These are phyloP conservation scores for Trichoderma cornu-damae DNA, from an alignment of 2,329 filamentous ascomycete species.

Conservation along the genomic window DNA sequence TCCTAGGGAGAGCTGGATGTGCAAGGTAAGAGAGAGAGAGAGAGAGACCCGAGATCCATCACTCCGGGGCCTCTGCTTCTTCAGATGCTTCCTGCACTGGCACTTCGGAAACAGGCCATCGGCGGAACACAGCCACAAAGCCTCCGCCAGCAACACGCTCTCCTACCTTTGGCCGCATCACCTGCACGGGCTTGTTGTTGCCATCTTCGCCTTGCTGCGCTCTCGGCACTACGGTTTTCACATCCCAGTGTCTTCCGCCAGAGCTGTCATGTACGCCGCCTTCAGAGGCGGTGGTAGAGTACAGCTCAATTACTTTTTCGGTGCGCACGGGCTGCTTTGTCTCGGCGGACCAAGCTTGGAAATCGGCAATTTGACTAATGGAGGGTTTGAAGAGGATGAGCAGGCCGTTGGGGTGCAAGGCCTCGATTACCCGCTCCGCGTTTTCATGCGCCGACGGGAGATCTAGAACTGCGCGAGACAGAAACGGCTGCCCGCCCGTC, in stretches of 20 bases:
- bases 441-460: conserved; percentile 57
- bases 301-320: conserved; percentile 57
- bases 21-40: no score
- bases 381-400: conserved; percentile 70
- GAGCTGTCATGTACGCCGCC: conserved; percentile 43
- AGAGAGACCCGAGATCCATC: neutral
- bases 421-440: conserved; percentile 44
- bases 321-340: conserved; percentile 49
- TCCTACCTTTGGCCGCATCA: conserved; percentile 41
- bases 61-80: conserved; percentile 6
- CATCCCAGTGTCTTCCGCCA: conserved; percentile 59
- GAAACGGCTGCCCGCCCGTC: conserved; percentile 50
- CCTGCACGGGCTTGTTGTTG: conserved; percentile 30
- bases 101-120: conserved; percentile 26
- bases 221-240: conserved; percentile 43
- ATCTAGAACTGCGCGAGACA: conserved; percentile 69
- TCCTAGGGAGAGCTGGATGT: no score
- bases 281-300: conserved; percentile 35
- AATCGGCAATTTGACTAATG: conserved; percentile 70
- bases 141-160: conserved; percentile 38
- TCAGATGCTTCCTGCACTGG: neutral
- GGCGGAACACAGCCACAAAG: conserved; percentile 37
- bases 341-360: conserved; percentile 44
- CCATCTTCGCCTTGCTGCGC: conserved; percentile 21
- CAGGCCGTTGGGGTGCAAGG: conserved; percentile 58